Base-by-base conservation (phyloP, 2,329 filamentous ascomycete species). In the Purpureocillium lavendulum region DNA sequence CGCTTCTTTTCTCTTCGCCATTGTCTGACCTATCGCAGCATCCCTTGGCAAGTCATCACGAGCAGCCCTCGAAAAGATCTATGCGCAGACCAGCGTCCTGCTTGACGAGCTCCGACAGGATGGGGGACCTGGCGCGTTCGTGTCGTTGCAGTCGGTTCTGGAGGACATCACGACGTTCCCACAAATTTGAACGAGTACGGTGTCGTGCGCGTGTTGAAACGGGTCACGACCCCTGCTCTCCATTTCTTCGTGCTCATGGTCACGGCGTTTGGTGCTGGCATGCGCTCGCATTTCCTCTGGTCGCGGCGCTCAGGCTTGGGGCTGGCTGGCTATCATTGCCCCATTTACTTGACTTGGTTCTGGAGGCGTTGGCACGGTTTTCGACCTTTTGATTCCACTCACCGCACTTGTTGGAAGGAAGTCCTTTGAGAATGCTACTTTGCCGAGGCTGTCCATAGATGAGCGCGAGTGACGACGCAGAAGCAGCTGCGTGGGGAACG, bases 1-100 rank as follows among this genome's bases (percentile, higher is more conserved):
- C 35, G 5, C 21, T 30, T 15, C 18, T 30, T 30, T n/a, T 12
- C 40, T 31, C 5, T n/a, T 31, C 18, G 35, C 1, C 28, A n/a
- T n/a, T 5, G 26, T 13, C 53, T 56, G 51, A 57, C 39, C 11
- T 30, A 6, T 5, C 16, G 30, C 38, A 96, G 90, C 87, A 32
- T 94, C 87, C 1, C 71, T 96, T 3, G 92, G 92, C 36, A 94
- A 94, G 63, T 90, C 87, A 1, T 88, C 87, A 3, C 80, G 82
- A 4, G 86, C 92, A 2, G 86, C 88, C 1, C 64, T 98, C 24
- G 90, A 97, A 60, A 82, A 80, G 44, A 60, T 96, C 6, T 88
- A 85, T 55, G 84, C 89, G 44, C 88, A 96, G 63, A 94, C 88
- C 1, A 84, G 81, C 47, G 85, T 87, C 1, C 68, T 97, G 12